Conservation (phyloP, 2,329 filamentous ascomycete genomes). For the Xylariales sp. region DNA sequence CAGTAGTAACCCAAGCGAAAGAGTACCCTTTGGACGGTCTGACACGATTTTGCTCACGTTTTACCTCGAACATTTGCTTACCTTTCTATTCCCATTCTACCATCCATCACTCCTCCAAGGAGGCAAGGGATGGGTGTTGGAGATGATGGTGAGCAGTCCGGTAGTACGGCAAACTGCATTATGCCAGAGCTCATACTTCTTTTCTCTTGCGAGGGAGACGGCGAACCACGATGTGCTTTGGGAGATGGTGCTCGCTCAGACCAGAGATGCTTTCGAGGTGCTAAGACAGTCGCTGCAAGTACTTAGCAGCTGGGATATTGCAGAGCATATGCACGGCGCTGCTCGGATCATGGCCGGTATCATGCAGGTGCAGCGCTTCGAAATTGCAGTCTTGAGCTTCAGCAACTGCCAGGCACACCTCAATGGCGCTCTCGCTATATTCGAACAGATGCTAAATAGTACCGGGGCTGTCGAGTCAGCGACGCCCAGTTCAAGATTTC, state of each 20-base stretch:
- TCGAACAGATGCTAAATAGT: conserved; percentile 19
- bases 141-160: conserved; percentile 17
- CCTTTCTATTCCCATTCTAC: conserved; percentile 21
- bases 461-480: not conserved
- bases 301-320: conserved; percentile 11
- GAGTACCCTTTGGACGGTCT: conserved; percentile 7
- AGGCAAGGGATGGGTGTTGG: conserved; percentile 14
- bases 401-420: conserved; percentile 29
- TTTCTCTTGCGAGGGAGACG: conserved; percentile 11
- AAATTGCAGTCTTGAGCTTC: conserved; percentile 24
- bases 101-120: conserved; percentile 14
- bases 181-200: conserved; percentile 17
- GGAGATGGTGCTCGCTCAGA: conserved; percentile 17
- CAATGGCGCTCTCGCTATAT: conserved; percentile 25
- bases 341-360: conserved; percentile 26
- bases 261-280: conserved; percentile 14
- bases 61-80: conserved; percentile 18
- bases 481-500: conserved; percentile 8
- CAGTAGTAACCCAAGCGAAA: not conserved
- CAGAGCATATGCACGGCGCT: conserved; percentile 15
- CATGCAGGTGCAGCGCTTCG: conserved; percentile 29
- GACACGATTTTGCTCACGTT: conserved; percentile 17
- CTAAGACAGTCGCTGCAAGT: conserved; percentile 16
- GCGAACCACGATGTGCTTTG: conserved; percentile 9
- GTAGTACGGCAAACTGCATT: conserved; percentile 15